phyloP scores from a whole-genome alignment of 2,329 filamentous ascomycete genomes.

The Stagonosporopsis vannaccii region DNA sequence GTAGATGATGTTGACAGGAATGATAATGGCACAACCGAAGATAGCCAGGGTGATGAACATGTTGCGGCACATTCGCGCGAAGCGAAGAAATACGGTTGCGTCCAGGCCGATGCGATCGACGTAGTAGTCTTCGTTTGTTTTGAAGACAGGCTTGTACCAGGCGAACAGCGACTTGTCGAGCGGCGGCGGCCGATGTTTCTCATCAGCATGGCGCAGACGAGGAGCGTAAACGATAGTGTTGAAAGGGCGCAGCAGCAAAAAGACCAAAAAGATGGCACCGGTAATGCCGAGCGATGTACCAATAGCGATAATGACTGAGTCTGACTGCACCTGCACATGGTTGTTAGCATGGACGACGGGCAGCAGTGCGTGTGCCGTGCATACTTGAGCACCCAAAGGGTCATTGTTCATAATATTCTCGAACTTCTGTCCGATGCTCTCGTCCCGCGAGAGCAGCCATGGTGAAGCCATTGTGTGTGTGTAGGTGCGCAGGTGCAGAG shows the following conservation, averaged over 20 bases:
- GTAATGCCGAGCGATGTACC: slow-evolving; percentile 81
- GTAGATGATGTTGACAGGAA: slow-evolving; percentile 75
- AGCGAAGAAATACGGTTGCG: slow-evolving; percentile 87
- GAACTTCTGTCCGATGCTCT: slow-evolving; percentile 42
- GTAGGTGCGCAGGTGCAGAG: slow-evolving; percentile 7
- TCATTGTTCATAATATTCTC: slow-evolving; percentile 40
- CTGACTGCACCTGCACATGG: slow-evolving; percentile 58
- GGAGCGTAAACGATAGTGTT: slow-evolving; percentile 94
- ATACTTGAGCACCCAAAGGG: slow-evolving; percentile 37
- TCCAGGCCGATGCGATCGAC: slow-evolving; percentile 89
- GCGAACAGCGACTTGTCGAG: slow-evolving; percentile 87
- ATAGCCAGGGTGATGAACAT: slow-evolving; percentile 79
- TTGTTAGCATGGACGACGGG: slow-evolving; percentile 20
- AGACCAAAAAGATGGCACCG: slow-evolving; percentile 74
- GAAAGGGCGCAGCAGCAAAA: slow-evolving; percentile 89
- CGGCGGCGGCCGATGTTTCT: slow-evolving; percentile 85
- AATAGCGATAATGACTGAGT: slow-evolving; percentile 79
- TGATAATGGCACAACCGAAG: slow-evolving; percentile 76
- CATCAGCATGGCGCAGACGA: slow-evolving; percentile 89
- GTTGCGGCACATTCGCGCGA: slow-evolving; percentile 89
- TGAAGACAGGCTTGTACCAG: slow-evolving; percentile 82
- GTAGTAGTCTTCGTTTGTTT: slow-evolving; percentile 77
- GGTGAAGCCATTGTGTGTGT: slow-evolving; percentile 32
- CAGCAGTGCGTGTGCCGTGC: not conserved
- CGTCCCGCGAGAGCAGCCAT: slow-evolving; percentile 36